Conservation (phyloP, 2,329 filamentous ascomycete genomes). For the Phaeosphaeria sp. region DNA sequence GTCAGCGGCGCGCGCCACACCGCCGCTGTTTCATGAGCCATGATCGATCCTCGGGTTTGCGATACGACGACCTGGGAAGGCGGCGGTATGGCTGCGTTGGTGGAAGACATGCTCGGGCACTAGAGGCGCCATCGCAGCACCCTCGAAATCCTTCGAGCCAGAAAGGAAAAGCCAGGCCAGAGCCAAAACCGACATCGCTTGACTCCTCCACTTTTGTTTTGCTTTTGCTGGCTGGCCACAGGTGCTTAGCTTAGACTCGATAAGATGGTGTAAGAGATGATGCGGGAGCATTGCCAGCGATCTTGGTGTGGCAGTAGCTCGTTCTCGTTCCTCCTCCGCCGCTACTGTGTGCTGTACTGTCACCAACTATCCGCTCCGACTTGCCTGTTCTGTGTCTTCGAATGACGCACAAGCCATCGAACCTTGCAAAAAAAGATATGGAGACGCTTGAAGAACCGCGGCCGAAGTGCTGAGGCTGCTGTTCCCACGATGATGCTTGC, state of each 20-base stretch:
- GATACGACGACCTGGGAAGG: slow-evolving; percentile 15
- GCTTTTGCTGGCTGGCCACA: slow-evolving; percentile 10
- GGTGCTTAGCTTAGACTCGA: slow-evolving; percentile 6
- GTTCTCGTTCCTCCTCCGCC: slow-evolving; percentile 7
- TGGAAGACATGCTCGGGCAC: slow-evolving; percentile 29
- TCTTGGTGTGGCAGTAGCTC: slow-evolving; percentile 4
- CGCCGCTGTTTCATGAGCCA: slow-evolving; percentile 29
- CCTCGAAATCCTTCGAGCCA: slow-evolving; percentile 35
- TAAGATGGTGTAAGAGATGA: slow-evolving; percentile 16
- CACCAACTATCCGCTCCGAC: slow-evolving; percentile 11
- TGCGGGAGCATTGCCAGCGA: slow-evolving; percentile 2
- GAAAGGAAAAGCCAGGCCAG: slow-evolving; percentile 24
- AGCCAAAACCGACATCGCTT: slow-evolving; percentile 27
- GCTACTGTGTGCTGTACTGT: slow-evolving; percentile 1
- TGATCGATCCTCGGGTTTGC: slow-evolving; percentile 22
- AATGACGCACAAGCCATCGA: neutral
- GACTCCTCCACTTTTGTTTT: slow-evolving; percentile 3
- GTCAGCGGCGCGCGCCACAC: slow-evolving; percentile 19
- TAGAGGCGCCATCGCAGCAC: slow-evolving; percentile 34
- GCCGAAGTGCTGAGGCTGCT: neutral
- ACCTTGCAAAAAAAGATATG: slow-evolving; percentile 5
- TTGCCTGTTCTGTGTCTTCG: slow-evolving; percentile 9
- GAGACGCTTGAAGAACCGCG: slow-evolving; percentile 3
- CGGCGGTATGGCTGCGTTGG: slow-evolving; percentile 4
- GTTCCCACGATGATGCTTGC: neutral